Evolutionary conservation across 2,329 filamentous ascomycete species (phyloP), one percentile per base, ranked within the genome.

Genomic region (Colletotrichum godetiae): DNA sequence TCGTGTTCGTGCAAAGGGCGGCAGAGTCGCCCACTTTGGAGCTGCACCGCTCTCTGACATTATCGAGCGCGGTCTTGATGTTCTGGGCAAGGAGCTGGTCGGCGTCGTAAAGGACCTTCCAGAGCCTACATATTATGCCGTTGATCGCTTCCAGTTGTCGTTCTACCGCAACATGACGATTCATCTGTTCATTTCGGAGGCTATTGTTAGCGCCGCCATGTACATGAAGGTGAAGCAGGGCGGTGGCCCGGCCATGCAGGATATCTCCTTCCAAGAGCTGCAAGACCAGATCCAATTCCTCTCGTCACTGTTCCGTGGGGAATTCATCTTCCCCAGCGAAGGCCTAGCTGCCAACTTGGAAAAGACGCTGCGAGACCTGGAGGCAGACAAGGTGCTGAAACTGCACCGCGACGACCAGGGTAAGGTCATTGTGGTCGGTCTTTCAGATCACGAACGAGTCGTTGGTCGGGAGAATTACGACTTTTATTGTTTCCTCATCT

Each of bases 161-260:
- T 99, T 99, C 83, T 99, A 99, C 84, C 92, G 97, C 65, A 99
- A 99, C 83, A 98, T 98, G 97, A 98, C 96, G 0, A 99, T 99
- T 74, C 97, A 99, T 80, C 89, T 99, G 5, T 99, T 99, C 82
- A 97, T 99, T 70, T 93, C 95, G 2, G 95, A 98, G 81, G 94
- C 96, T 0, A 87, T 99, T 5, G 94, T 98, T 27, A 97, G 94
- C 74, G 94, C 92, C 5, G 94, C 94, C 33, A 92, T 99, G 88
- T 99, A 99, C 82, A 97, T 92, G 0, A 90, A 91, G 57, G 93
- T 98, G 67, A 99, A 99, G 82, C 91, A 92, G 75, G 97, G 97
- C 19, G 96, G 96, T n/a, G 94, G 94, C 0, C 93, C 94, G 0
- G 87, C 92, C 4, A 90, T 93, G 76, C 95, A 98, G 80, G 90